Evolutionary conservation across 345 rosid species (phyloP).

Genomic region (Acer negundo): DNA sequence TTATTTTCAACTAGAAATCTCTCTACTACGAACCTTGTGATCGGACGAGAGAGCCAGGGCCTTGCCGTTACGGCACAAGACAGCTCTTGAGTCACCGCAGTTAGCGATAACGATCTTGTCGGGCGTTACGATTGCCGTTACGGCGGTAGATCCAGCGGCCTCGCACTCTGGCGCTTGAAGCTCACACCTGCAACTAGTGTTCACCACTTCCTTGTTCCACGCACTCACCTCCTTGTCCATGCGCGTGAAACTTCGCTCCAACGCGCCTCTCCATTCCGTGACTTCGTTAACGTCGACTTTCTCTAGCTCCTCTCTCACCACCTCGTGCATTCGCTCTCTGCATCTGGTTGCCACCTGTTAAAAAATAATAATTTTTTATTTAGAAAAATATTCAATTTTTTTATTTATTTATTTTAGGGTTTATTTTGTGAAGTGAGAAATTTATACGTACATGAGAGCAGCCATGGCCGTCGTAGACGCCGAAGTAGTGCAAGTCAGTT

Average conservation of each 20-base stretch:
- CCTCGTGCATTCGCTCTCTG: constrained; percentile 61
- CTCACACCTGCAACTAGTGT: constrained; percentile 62
- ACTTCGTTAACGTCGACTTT: constrained; percentile 13
- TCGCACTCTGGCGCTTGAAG: constrained; percentile 68
- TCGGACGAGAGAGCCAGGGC: constrained; percentile 76
- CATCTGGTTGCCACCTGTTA: constrained; percentile 62
- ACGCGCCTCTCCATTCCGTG: constrained; percentile 47
- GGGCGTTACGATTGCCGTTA: constrained; percentile 66
- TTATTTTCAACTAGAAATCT: no score
- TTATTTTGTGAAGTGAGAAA: not conserved
- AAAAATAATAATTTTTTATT: no score
- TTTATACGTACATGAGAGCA: constrained; percentile 63
- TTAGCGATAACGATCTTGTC: constrained; percentile 75
- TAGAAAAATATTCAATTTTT: no score
- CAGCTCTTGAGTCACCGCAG: constrained; percentile 94
- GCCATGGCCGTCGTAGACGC: constrained; percentile 79
- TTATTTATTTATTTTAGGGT: no score
- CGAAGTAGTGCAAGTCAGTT: constrained; percentile 57
- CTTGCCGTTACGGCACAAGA: constrained; percentile 75
- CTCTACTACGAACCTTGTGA: constrained; percentile 60
- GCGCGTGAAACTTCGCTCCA: constrained; percentile 66
- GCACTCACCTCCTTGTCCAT: constrained; percentile 61
- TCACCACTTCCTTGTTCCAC: constrained; percentile 22
- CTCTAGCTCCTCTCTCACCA: constrained; percentile 52
- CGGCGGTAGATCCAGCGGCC: constrained; percentile 92